Evolutionary conservation across 2,329 filamentous ascomycete species (phyloP).

Genomic region (Calonectria honghensis): DNA sequence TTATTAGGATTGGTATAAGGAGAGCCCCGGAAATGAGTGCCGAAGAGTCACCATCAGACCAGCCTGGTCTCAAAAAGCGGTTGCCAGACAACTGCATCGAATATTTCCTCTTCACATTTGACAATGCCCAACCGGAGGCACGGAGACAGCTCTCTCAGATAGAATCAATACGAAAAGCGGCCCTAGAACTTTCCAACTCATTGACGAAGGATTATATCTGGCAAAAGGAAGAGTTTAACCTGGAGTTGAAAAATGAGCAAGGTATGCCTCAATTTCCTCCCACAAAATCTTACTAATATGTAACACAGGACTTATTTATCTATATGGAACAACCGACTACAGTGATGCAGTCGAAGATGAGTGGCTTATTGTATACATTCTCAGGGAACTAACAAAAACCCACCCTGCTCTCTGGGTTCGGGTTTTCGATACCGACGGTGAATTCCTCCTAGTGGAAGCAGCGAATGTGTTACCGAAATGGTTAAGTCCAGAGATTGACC

Average conservation of each 20-base stretch:
- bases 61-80: constrained; percentile 41
- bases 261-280: constrained; percentile 66
- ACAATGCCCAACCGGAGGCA: constrained; percentile 72
- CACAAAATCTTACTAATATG: constrained; percentile 27
- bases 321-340: constrained; percentile 88
- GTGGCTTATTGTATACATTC: constrained; percentile 94
- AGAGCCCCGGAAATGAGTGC: constrained; percentile 24
- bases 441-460: constrained; percentile 96
- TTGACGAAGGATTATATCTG: constrained; percentile 93
- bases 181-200: constrained; percentile 76
- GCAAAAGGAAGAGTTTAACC: constrained; percentile 89
- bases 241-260: constrained; percentile 77
- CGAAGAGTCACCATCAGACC: neutral
- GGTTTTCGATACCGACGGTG: constrained; percentile 91
- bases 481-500: constrained; percentile 93
- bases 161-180: constrained; percentile 82
- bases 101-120: constrained; percentile 85
- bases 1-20: constrained; percentile 1
- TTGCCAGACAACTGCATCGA: constrained; percentile 90
- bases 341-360: constrained; percentile 98
- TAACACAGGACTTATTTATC: constrained; percentile 71
- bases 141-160: constrained; percentile 78
- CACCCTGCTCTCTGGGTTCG: constrained; percentile 87
- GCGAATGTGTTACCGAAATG: constrained; percentile 91
- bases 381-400: constrained; percentile 85